Conservation (phyloP, 371 early-diverging fungal genomes). For the Neoconidiobolus thromboides region DNA sequence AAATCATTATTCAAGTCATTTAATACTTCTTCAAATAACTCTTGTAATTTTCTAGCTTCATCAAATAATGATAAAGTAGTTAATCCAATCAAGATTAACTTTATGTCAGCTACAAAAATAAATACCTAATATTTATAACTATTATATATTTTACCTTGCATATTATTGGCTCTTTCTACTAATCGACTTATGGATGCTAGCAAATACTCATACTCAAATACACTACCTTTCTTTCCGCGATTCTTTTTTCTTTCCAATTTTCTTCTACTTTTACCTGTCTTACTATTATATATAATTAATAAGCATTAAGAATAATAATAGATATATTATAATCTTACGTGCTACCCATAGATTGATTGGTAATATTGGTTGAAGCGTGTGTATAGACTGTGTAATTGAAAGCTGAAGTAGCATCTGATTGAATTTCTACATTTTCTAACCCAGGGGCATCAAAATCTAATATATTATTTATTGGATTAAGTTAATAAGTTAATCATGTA, state of each 20-base stretch:
- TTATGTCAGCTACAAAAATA: no score
- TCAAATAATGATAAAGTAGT: background rate
- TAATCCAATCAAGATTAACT: background rate
- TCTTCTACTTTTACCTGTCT: slow-evolving; percentile 47
- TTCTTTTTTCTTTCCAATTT: slow-evolving; percentile 54
- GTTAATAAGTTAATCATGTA: background rate
- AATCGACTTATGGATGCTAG: slow-evolving; percentile 29
- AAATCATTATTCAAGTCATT: no score
- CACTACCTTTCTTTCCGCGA: slow-evolving; percentile 70
- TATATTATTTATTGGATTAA: slow-evolving; percentile 10
- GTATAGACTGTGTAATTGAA: slow-evolving; percentile 67
- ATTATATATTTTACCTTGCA: background rate
- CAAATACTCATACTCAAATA: slow-evolving; percentile 79
- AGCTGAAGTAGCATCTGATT: slow-evolving; percentile 81
- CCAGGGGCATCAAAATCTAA: slow-evolving; percentile 26
- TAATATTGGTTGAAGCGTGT: slow-evolving; percentile 24
- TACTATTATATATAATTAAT: slow-evolving; percentile 13
- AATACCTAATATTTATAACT: no score
- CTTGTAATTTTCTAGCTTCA: no score
- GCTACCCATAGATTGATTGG: no score
- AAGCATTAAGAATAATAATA: background rate
- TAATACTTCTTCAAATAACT: no score
- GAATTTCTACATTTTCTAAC: slow-evolving; percentile 72
- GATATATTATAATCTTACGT: no score
- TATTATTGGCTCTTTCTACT: background rate